Base-by-base conservation (phyloP, 345 rosid species). In the Populus euphratica region DNA sequence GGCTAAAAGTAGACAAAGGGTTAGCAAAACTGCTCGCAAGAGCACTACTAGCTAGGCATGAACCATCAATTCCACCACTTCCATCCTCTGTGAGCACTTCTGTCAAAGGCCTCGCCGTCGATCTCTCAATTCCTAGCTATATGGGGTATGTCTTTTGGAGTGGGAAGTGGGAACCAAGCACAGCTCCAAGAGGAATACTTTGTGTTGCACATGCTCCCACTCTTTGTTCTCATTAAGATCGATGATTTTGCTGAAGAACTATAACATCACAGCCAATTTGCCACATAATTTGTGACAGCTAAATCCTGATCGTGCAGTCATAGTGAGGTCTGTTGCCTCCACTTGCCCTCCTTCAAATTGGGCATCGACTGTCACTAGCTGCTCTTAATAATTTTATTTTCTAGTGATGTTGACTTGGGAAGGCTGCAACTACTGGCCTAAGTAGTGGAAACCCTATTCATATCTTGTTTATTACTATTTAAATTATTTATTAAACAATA, bases 1-100 rank as follows among this genome's bases (percentile, higher is more conserved):
- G 82, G 85, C 88, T 20, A 86, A 88, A 47, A 91, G 68, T 41
- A 84, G 52, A 74, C 85, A 87, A 68, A 87, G 78, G 73, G 84
- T 81, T 12, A 90, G 52, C 70, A 88, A 69, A 80, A 70, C 91
- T 17, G 81, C 78, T 83, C 83, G 86, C 21, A 89, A 54, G 59
- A 52, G 23, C 2, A 47, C 39, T 69, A 87, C 35, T 33, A 33
- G 35, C 61, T 38, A 76, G 76, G 63, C 41, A 39, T 74, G 47
- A 29, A 7, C 72, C 80, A 43, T 77, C 64, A 8, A 44, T 16
- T 6, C 75, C 71, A 1, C 72, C 78, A 52, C 50, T 13, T 49
- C 61, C 56, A 56, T 27, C n/a, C 23, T 27, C 17, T n/a, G 41
- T 2, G 38, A 47, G 4, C 9, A 25, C 36, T 41, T 49, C 73